A percentile compares a stretch with the other conserved stretches of the same genome.
Conservation (phyloP, 805 yeast species). For the Clavispora carvajalis region DNA sequence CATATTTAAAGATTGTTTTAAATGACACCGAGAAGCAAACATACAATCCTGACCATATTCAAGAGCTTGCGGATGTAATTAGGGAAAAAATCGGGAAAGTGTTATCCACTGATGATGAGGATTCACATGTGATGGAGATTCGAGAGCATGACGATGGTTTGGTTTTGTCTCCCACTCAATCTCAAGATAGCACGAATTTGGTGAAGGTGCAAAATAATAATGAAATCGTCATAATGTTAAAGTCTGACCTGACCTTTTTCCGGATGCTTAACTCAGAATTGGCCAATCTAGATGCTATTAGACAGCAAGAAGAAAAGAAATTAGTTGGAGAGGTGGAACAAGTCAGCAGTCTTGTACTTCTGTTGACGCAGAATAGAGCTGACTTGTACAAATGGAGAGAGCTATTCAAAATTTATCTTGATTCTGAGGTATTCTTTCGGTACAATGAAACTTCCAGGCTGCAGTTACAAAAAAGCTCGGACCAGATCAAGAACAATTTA, state of each 20-base stretch:
- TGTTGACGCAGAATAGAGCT: conserved; percentile 29
- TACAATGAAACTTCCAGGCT: conserved; percentile 38
- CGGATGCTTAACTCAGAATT: conserved; percentile 52
- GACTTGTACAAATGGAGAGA: conserved; percentile 71
- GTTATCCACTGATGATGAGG: conserved; percentile 19
- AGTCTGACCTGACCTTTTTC: conserved; percentile 58
- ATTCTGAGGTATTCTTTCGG: conserved; percentile 59
- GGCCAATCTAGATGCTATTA: conserved; percentile 41
- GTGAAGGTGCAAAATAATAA: conserved; percentile 18
- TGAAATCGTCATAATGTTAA: conserved; percentile 40
- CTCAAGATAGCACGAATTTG: conserved; percentile 6
- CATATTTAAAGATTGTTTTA: conserved; percentile 34
- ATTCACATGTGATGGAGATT: conserved; percentile 23
- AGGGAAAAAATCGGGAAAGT: conserved; percentile 23
- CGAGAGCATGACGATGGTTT: conserved; percentile 22
- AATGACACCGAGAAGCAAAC: conserved; percentile 24
- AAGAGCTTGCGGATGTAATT: conserved; percentile 24
- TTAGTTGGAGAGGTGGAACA: conserved; percentile 39
- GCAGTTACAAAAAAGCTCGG: conserved; percentile 41
- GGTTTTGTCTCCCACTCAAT: conserved; percentile 25
- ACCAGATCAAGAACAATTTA: conserved; percentile 42
- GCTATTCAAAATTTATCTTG: conserved; percentile 59
- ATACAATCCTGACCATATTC: conserved; percentile 30
- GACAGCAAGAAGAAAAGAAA: conserved; percentile 37
- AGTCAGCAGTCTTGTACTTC: conserved; percentile 27